These are phyloP conservation scores for Boletus rubropictus DNA, from an alignment of 768 basidiomycete species.

Conservation along the genomic window DNA sequence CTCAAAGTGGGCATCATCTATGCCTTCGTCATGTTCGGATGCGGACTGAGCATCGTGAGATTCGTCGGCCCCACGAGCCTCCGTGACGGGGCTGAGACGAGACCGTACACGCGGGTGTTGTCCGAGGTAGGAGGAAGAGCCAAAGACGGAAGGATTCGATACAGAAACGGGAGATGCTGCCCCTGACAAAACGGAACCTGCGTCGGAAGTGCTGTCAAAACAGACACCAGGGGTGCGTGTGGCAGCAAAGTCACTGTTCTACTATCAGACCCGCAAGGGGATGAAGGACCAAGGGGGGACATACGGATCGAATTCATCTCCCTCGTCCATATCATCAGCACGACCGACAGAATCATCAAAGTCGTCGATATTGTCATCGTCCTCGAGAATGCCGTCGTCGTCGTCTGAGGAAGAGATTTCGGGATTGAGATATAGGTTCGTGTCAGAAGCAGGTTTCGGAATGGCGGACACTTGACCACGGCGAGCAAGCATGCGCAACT, in stretches of 20 bases:
- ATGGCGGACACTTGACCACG: constrained; percentile 32
- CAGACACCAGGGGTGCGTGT: constrained; percentile 44
- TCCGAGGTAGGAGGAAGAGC: constrained; percentile 42
- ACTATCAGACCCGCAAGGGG: not conserved
- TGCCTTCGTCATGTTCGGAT: constrained; percentile 20
- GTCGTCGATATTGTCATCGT: constrained; percentile 46
- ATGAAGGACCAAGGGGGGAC: constrained; percentile 24
- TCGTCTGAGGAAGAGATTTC: constrained; percentile 49
- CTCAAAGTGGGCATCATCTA: constrained; percentile 48
- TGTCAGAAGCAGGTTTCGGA: constrained; percentile 21
- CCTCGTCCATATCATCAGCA: constrained; percentile 52
- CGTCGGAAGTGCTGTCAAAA: constrained; percentile 62
- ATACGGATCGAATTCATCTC: constrained; percentile 78
- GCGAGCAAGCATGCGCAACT: constrained; percentile 60
- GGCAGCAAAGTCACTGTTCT: constrained; percentile 59
- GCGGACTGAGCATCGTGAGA: constrained; percentile 20
- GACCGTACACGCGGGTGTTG: constrained; percentile 35
- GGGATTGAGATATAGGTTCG: constrained; percentile 40
- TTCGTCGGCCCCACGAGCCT: constrained; percentile 37
- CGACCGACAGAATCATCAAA: constrained; percentile 48
- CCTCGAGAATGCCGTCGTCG: constrained; percentile 42
- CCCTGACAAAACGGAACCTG: constrained; percentile 52
- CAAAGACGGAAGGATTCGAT: constrained; percentile 48
- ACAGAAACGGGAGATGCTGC: constrained; percentile 45
- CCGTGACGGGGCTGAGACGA: constrained; percentile 61